Percentiles rank a stretch among this genome's conserved stretches.
Evolutionary conservation across 2,329 filamentous ascomycete genomes (phyloP).

Genomic region (Neoscytalidium dimidiatum): DNA sequence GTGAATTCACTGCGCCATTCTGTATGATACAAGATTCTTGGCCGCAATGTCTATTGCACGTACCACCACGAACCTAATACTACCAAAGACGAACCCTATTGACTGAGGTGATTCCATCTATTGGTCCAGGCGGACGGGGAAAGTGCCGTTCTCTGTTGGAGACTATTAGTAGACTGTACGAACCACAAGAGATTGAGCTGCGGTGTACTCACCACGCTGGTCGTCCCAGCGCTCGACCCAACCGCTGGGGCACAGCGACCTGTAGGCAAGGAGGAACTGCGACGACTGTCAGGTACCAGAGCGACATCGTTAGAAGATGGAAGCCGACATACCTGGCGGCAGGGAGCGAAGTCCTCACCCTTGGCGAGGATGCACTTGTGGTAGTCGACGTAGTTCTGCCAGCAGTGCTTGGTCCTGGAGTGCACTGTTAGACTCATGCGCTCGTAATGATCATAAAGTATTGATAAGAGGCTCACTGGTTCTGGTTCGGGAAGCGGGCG

Average conservation of each 20-base stretch:
- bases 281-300: no score
- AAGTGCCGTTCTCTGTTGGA: slow-evolving; percentile 22
- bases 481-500: slow-evolving; percentile 97
- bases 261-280: slow-evolving; percentile 95
- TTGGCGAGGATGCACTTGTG: slow-evolving; percentile 99
- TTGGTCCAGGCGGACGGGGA: slow-evolving; percentile 23
- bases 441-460: neutral
- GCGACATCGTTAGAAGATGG: neutral
- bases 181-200: neutral
- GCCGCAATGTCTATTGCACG: slow-evolving; percentile 13
- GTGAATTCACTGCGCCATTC: slow-evolving; percentile 5
- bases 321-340: slow-evolving; percentile 73
- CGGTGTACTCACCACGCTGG: slow-evolving; percentile 74
- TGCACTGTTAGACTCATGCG: neutral
- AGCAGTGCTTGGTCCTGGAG: slow-evolving; percentile 92
- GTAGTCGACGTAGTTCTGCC: slow-evolving; percentile 99
- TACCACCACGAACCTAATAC: slow-evolving; percentile 3
- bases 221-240: slow-evolving; percentile 97
- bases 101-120: slow-evolving; percentile 14
- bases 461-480: slow-evolving; percentile 60
- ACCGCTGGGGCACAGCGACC: slow-evolving; percentile 92
- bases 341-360: slow-evolving; percentile 97
- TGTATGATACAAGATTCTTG: slow-evolving; percentile 14
- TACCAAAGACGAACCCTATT: slow-evolving; percentile 7
- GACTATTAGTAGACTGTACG: neutral